Conservation (phyloP, 169 alveolate genomes). For the Cyclospora cayetanensis region DNA sequence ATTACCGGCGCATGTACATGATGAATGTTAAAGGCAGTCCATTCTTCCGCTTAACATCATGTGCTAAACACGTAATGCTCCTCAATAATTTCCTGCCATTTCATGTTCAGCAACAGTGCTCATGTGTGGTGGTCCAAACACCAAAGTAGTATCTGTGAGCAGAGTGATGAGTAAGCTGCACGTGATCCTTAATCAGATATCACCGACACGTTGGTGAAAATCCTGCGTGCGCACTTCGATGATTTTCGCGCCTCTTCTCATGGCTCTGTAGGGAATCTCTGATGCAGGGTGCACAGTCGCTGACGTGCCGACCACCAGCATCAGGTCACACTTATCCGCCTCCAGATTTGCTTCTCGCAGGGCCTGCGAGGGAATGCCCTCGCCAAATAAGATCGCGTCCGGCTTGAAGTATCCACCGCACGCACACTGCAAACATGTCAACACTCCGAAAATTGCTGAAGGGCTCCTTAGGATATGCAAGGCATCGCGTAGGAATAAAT, state of each 20-base stretch:
- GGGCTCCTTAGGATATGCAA: not conserved
- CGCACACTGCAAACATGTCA: slow-evolving; percentile 22
- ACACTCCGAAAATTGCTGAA: not conserved
- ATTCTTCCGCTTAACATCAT: too few relatives aligned
- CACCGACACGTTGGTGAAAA: not conserved
- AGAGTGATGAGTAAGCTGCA: not conserved
- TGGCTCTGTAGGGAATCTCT: slow-evolving; percentile 65
- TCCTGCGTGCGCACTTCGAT: slow-evolving; percentile 55
- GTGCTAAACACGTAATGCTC: too few relatives aligned
- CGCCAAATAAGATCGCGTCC: slow-evolving; percentile 72
- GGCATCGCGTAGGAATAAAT: not conserved
- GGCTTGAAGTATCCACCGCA: slow-evolving; percentile 73
- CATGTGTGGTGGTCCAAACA: not conserved
- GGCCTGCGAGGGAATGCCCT: slow-evolving; percentile 61
- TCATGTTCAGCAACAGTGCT: too few relatives aligned
- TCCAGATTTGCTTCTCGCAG: slow-evolving; percentile 49
- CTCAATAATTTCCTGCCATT: too few relatives aligned
- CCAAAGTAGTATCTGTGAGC: not conserved
- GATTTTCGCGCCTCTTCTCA: slow-evolving; percentile 51
- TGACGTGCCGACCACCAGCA: slow-evolving; percentile 73
- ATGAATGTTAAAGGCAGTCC: too few relatives aligned
- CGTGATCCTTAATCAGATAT: not conserved
- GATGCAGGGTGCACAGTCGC: slow-evolving; percentile 70
- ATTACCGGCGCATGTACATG: not conserved
- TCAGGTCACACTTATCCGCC: slow-evolving; percentile 66